A percentile compares a stretch with the other conserved stretches of the same genome.
These are phyloP conservation scores for Huntiella abstrusa DNA, from an alignment of 2,329 filamentous ascomycete genomes.

Conservation along the genomic window DNA sequence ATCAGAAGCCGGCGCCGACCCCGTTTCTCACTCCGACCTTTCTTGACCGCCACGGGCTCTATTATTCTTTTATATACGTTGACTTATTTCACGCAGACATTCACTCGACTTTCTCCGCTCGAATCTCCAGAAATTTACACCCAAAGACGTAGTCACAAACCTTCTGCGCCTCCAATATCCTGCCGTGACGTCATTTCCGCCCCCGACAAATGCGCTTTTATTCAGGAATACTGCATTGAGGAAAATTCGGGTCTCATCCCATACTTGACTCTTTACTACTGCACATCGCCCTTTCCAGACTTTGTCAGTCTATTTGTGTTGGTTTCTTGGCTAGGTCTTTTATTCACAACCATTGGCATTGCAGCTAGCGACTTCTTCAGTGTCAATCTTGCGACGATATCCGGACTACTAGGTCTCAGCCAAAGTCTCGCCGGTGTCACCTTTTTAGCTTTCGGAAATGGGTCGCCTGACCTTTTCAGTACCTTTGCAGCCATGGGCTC, in stretches of 20 bases:
- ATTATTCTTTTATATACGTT: constrained; percentile 3
- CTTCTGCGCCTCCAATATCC: constrained; percentile 19
- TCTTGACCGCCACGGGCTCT: constrained; percentile 4
- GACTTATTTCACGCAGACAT: constrained; percentile 1
- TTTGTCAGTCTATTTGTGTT: constrained; percentile 65
- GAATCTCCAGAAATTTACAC: not conserved
- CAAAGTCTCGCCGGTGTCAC: constrained; percentile 94
- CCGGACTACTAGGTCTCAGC: constrained; percentile 74
- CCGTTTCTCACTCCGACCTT: not conserved
- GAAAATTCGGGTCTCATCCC: constrained; percentile 80
- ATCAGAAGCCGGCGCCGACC: not conserved
- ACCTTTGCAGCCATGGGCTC: constrained; percentile 97
- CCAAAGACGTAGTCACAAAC: not conserved
- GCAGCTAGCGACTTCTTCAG: constrained; percentile 98
- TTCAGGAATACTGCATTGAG: constrained; percentile 63
- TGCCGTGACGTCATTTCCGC: constrained; percentile 66
- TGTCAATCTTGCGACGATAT: constrained; percentile 86
- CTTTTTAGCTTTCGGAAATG: constrained; percentile 91
- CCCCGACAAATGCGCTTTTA: constrained; percentile 69
- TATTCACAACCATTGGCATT: constrained; percentile 95
- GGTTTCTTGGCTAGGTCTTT: constrained; percentile 63
- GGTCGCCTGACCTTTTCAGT: constrained; percentile 93
- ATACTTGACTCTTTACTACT: constrained; percentile 86
- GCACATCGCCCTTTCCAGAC: constrained; percentile 46
- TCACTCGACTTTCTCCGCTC: not conserved